These are phyloP conservation scores for Acer saccharum DNA, from an alignment of 345 rosid genomes.

Conservation along the genomic window DNA sequence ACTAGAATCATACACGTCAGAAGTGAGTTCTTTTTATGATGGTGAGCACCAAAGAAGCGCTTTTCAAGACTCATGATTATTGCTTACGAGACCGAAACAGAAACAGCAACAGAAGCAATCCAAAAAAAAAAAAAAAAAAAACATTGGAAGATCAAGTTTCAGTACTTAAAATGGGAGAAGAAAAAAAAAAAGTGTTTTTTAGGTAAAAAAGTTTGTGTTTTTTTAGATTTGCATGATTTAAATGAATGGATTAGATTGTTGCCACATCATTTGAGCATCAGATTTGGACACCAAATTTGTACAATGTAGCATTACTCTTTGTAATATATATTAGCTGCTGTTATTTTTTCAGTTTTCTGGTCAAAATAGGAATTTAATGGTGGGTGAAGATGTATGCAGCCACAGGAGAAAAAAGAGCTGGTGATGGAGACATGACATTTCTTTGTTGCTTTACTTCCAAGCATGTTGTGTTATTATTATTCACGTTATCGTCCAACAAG, in stretches of 20 bases:
- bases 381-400: not conserved
- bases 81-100: not conserved
- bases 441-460: not conserved
- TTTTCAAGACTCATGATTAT: not conserved
- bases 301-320: too few relatives aligned
- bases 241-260: too few relatives aligned
- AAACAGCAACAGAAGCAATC: not conserved
- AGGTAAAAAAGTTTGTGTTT: constrained; percentile 10
- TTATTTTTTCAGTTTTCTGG: not conserved
- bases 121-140: not conserved
- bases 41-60: not conserved
- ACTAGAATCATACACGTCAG: not conserved
- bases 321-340: not conserved
- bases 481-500: not conserved
- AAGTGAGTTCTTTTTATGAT: not conserved
- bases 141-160: not conserved
- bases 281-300: too few relatives aligned
- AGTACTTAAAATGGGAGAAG: not conserved
- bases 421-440: not conserved
- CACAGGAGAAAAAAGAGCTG: not conserved
- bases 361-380: not conserved
- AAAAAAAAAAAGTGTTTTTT: not conserved
- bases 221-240: too few relatives aligned
- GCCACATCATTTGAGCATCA: too few relatives aligned
- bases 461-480: not conserved